These are phyloP conservation scores for Grigorovia jiainica DNA, from an alignment of 805 yeast genomes.

Conservation along the genomic window DNA sequence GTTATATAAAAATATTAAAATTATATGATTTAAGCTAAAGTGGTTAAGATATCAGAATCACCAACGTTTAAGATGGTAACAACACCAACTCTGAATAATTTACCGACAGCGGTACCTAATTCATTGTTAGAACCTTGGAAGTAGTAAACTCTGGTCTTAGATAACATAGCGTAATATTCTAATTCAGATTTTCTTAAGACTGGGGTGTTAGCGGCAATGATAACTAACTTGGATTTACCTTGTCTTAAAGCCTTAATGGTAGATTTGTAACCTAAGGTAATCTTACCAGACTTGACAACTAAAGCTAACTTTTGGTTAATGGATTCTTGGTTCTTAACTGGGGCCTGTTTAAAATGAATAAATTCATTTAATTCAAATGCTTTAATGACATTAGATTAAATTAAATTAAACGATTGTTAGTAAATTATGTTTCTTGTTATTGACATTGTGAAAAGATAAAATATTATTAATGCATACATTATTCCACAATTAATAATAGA, in stretches of 20 bases:
- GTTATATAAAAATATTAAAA: conserved; percentile 3
- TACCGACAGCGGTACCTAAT: conserved; percentile 99
- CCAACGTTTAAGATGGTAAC: conserved; percentile 95
- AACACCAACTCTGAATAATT: conserved; percentile 99
- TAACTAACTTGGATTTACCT: conserved; percentile 97
- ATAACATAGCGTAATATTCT: conserved; percentile 99
- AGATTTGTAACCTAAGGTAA: conserved; percentile 99
- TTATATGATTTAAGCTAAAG: conserved; percentile 33
- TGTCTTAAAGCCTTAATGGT: conserved; percentile 96
- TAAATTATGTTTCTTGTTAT: background rate
- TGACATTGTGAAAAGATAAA: background rate
- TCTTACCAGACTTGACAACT: conserved; percentile 98
- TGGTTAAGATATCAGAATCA: conserved; percentile 96
- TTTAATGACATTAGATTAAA: too few relatives aligned
- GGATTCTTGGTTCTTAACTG: conserved; percentile 82
- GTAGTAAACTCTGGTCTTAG: conserved; percentile 94
- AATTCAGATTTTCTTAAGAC: conserved; percentile 99
- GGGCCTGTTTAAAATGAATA: conserved; percentile 54
- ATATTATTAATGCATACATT: background rate
- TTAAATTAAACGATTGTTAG: conserved; percentile 5
- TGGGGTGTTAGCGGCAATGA: conserved; percentile 99
- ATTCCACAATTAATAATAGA: background rate
- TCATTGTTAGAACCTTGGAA: conserved; percentile 99
- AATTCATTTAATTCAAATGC: conserved; percentile 30
- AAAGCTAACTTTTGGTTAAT: conserved; percentile 97